A percentile compares a stretch with the other conserved stretches of the same genome.
phyloP scores from a whole-genome alignment of 768 basidiomycete genomes.

The Hericium coralloides region DNA sequence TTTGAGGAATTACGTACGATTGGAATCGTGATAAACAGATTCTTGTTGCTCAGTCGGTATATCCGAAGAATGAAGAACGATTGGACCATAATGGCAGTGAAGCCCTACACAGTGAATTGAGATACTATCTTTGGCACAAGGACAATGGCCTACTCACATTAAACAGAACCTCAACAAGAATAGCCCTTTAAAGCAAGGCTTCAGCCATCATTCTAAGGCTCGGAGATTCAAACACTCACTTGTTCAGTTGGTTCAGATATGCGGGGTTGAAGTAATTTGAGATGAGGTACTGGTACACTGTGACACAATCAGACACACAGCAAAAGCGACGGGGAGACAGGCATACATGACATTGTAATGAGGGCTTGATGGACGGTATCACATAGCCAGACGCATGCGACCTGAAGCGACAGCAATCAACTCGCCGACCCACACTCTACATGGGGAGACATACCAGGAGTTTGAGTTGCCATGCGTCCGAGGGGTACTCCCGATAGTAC shows the following conservation, averaged over 20 bases:
- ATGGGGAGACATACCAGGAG: background rate
- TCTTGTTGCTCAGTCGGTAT: background rate
- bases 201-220: too few relatives aligned
- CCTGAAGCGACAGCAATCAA: background rate
- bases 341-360: background rate
- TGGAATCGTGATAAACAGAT: background rate
- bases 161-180: background rate
- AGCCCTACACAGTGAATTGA: background rate
- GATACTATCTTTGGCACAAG: background rate
- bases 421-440: too few relatives aligned
- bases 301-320: background rate
- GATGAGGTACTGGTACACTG: background rate
- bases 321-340: background rate
- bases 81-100: background rate
- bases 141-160: background rate
- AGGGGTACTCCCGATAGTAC: background rate
- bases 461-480: background rate
- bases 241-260: background rate
- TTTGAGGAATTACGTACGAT: background rate
- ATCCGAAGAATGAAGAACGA: background rate
- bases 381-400: background rate
- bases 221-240: background rate
- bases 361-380: background rate
- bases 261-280: background rate
- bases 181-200: background rate